These are phyloP conservation scores for Clavaria fumosa DNA, from an alignment of 768 basidiomycete genomes.

Conservation along the genomic window DNA sequence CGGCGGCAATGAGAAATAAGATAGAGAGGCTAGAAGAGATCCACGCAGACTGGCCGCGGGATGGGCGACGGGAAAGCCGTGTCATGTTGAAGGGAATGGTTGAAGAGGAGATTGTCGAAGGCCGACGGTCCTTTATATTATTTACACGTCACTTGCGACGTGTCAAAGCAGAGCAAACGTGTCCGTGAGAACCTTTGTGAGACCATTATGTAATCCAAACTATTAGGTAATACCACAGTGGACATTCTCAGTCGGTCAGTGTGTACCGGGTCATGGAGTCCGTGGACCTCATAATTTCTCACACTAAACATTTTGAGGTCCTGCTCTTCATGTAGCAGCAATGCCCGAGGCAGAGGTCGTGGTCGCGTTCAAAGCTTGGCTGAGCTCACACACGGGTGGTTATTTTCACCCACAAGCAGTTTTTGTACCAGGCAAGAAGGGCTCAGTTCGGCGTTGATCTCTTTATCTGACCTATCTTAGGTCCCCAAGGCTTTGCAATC, in stretches of 20 bases:
- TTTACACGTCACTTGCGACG: conserved; percentile 3
- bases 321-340: too few relatives aligned
- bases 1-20: conserved; percentile 46
- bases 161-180: conserved; percentile 5
- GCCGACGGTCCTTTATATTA: neutral
- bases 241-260: too few relatives aligned
- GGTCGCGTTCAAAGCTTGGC: conserved; percentile 31
- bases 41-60: conserved; percentile 42
- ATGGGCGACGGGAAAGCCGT: conserved; percentile 29
- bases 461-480: conserved; percentile 10
- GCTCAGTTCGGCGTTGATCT: too few relatives aligned
- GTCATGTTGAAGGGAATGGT: conserved; percentile 23
- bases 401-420: conserved; percentile 31
- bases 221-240: too few relatives aligned
- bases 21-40: conserved; percentile 45
- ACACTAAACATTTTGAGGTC: too few relatives aligned
- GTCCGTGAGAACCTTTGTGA: too few relatives aligned
- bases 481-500: conserved; percentile 32
- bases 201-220: too few relatives aligned
- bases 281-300: too few relatives aligned
- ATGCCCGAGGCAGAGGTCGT: neutral
- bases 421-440: conserved; percentile 29
- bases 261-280: too few relatives aligned
- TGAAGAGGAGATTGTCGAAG: conserved; percentile 8
- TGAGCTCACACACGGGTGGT: conserved; percentile 31